phyloP scores from a whole-genome alignment of 2,329 filamentous ascomycete species.

The Nigrospora osmanthi region DNA sequence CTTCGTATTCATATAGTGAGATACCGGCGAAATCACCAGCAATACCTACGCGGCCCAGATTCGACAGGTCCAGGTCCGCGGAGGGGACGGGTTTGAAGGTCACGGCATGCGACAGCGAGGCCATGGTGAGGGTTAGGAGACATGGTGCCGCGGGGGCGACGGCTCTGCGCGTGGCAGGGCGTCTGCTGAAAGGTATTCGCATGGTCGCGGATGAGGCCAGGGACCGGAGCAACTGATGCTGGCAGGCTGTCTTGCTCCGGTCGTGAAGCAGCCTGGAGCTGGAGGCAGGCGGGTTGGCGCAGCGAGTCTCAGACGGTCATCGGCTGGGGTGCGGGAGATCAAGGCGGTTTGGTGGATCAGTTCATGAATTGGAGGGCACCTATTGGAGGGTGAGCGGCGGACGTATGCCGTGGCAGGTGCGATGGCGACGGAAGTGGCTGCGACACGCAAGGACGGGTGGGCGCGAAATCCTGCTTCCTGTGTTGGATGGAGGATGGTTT shows the following conservation, averaged over 20 bases:
- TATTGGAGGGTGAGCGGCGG: too few relatives aligned
- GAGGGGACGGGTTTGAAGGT: conserved; percentile 55
- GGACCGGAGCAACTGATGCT: conserved; percentile 13
- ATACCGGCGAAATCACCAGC: conserved; percentile 87
- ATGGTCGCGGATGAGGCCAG: conserved; percentile 26
- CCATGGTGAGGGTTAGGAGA: conserved; percentile 32
- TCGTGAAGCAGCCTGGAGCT: conserved; percentile 7
- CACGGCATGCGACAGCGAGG: conserved; percentile 39
- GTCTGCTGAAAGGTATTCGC: conserved; percentile 37
- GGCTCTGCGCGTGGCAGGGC: conserved; percentile 29
- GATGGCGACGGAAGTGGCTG: too few relatives aligned
- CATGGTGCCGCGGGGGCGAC: conserved; percentile 12
- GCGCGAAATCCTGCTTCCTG: too few relatives aligned
- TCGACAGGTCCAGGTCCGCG: conserved; percentile 68
- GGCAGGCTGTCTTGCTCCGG: conserved; percentile 11
- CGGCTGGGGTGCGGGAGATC: too few relatives aligned
- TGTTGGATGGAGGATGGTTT: too few relatives aligned
- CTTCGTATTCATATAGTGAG: conserved; percentile 79
- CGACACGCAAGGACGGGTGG: too few relatives aligned
- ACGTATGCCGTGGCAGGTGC: too few relatives aligned
- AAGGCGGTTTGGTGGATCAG: too few relatives aligned
- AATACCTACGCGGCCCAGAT: conserved; percentile 76
- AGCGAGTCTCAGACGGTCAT: too few relatives aligned
- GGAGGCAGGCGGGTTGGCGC: background rate
- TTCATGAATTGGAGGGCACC: too few relatives aligned